A percentile compares a stretch with the other conserved stretches of the same genome.
Conservation (phyloP, 768 basidiomycete species). For the Botryobasidium botryosum region DNA sequence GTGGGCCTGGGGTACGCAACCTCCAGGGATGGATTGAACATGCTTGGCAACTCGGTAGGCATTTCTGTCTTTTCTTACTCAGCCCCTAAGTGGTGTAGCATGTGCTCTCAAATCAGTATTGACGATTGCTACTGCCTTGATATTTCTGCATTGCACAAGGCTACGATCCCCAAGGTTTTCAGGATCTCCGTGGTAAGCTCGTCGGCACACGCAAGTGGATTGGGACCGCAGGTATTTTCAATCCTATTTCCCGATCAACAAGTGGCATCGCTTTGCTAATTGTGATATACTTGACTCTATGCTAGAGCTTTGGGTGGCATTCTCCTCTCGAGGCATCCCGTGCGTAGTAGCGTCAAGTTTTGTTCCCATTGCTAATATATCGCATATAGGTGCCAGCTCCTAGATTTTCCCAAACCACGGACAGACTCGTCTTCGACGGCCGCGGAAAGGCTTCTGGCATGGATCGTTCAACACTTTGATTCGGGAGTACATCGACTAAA, state of each 20-base stretch:
- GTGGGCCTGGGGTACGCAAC: constrained; percentile 50
- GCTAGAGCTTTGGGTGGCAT: constrained; percentile 65
- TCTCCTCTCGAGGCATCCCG: constrained; percentile 68
- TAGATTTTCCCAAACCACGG: constrained; percentile 36
- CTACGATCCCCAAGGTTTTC: constrained; percentile 54
- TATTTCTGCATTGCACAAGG: constrained; percentile 24
- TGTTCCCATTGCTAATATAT: neutral
- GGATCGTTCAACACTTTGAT: constrained; percentile 64
- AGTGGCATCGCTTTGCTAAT: too few species aligned
- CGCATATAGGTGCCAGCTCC: constrained; percentile 34
- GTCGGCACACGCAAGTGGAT: constrained; percentile 55
- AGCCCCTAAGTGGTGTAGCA: neutral
- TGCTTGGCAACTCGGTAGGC: constrained; percentile 55
- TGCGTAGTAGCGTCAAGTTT: constrained; percentile 18
- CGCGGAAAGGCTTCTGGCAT: constrained; percentile 35
- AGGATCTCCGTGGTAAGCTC: constrained; percentile 31
- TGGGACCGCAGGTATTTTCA: constrained; percentile 49
- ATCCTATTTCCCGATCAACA: too few species aligned
- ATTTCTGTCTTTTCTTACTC: neutral
- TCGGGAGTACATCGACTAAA: constrained; percentile 8
- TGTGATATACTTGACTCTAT: neutral
- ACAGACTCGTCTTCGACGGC: constrained; percentile 22
- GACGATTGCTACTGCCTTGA: neutral
- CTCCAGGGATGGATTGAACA: constrained; percentile 65
- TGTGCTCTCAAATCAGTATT: neutral